These are phyloP conservation scores for Pleoardoris graminearum DNA, from an alignment of 2,329 filamentous ascomycete species.

Conservation along the genomic window DNA sequence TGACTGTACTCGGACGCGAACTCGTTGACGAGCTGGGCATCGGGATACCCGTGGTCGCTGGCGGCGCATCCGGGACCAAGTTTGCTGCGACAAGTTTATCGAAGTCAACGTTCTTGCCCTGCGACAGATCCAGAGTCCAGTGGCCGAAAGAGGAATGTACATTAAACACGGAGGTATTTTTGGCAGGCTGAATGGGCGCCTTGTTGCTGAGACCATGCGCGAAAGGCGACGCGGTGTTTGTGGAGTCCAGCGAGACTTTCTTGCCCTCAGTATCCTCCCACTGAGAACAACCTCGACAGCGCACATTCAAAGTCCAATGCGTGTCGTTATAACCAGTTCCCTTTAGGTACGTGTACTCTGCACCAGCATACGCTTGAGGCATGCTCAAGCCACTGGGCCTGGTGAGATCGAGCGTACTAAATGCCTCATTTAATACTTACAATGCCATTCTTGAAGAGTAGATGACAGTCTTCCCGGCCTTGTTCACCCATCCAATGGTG, in stretches of 20 bases:
- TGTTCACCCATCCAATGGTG: slow-evolving; percentile 52
- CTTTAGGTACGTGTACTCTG: slow-evolving; percentile 36
- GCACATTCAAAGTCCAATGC: slow-evolving; percentile 38
- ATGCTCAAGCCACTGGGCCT: slow-evolving; percentile 30
- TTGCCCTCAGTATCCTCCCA: slow-evolving; percentile 35
- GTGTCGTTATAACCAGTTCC: slow-evolving; percentile 37
- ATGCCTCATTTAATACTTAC: slow-evolving; percentile 37
- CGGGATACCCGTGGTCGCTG: slow-evolving; percentile 9
- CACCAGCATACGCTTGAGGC: slow-evolving; percentile 29
- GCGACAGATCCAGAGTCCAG: slow-evolving; percentile 30
- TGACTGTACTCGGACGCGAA: slow-evolving; percentile 19
- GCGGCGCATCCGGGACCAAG: slow-evolving; percentile 20
- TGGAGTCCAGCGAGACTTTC: slow-evolving; percentile 20
- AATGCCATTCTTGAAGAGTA: slow-evolving; percentile 52
- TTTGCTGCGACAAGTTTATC: slow-evolving; percentile 30
- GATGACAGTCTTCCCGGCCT: slow-evolving; percentile 41
- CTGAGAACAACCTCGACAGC: slow-evolving; percentile 36
- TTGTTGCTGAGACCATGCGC: slow-evolving; percentile 29
- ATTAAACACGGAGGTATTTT: slow-evolving; percentile 37
- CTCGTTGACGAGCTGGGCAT: slow-evolving; percentile 15
- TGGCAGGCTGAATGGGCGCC: slow-evolving; percentile 29
- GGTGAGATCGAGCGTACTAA: slow-evolving; percentile 9
- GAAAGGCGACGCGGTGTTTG: slow-evolving; percentile 25
- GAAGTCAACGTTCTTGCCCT: slow-evolving; percentile 31
- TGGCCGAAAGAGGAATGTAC: slow-evolving; percentile 34